A percentile compares a stretch with the other conserved stretches of the same genome.
Evolutionary conservation across 2,329 filamentous ascomycete species (phyloP).

Genomic region (Teratosphaeria zuluensis): DNA sequence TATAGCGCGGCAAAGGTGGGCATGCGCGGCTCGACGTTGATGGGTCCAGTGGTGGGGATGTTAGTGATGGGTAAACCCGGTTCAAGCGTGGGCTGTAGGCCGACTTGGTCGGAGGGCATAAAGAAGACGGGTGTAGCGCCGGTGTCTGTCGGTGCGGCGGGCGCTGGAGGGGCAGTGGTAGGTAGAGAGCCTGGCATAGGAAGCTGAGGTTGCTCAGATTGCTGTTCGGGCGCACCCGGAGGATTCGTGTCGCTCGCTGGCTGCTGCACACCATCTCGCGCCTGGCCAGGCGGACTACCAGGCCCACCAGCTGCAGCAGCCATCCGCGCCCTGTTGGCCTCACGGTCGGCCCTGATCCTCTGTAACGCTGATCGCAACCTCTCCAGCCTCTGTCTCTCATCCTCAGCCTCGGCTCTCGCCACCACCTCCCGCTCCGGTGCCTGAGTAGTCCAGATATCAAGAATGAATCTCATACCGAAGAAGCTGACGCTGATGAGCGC

Average conservation of each 20-base stretch:
- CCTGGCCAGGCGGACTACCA: constrained; percentile 1
- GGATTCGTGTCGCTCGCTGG: background rate
- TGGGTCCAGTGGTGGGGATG: background rate
- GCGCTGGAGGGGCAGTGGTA: constrained; percentile 35
- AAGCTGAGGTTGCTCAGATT: background rate
- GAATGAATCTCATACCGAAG: constrained; percentile 55
- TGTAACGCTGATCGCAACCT: constrained; percentile 13
- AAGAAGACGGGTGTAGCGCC: constrained; percentile 43
- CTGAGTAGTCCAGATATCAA: constrained; percentile 59
- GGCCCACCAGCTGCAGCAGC: constrained; percentile 4
- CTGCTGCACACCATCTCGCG: background rate
- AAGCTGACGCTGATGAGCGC: constrained; percentile 52
- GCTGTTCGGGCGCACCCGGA: background rate
- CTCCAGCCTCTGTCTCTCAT: constrained; percentile 16
- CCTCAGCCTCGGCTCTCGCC: constrained; percentile 35
- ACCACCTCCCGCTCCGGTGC: constrained; percentile 38
- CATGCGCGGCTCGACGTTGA: constrained; percentile 9
- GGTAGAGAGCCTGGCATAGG: constrained; percentile 33
- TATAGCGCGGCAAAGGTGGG: constrained; percentile 47
- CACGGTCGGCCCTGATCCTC: constrained; percentile 12
- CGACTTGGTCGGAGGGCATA: constrained; percentile 50
- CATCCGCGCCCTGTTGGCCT: background rate
- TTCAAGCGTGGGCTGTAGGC: constrained; percentile 24
- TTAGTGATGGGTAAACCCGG: constrained; percentile 1
- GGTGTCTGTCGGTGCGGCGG: constrained; percentile 32